Evolutionary conservation across 2,329 filamentous ascomycete genomes (phyloP).

Genomic region (Phialophora tarda): DNA sequence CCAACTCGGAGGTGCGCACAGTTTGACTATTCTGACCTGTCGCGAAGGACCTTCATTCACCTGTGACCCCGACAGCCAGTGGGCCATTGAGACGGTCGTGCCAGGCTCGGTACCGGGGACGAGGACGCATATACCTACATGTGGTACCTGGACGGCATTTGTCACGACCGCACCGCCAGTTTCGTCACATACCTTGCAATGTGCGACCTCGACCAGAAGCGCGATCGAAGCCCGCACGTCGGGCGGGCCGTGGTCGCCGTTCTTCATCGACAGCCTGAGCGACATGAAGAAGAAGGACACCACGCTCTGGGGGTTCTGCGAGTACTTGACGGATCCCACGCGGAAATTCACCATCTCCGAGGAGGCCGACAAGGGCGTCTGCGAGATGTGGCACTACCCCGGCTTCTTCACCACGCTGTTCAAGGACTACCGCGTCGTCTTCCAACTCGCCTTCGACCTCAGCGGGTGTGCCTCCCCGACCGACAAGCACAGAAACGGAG

Average conservation of each 20-base stretch:
- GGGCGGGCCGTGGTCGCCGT: not conserved
- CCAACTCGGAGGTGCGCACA: not conserved
- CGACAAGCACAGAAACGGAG: constrained; percentile 5
- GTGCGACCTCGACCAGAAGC: not conserved
- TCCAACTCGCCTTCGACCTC: constrained; percentile 7
- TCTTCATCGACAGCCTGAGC: not conserved
- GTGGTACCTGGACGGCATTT: not conserved
- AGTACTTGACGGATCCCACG: not conserved
- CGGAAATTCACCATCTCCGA: not conserved
- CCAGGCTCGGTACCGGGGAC: not conserved
- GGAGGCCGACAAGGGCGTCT: not conserved
- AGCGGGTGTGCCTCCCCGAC: not conserved
- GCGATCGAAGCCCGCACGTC: not conserved
- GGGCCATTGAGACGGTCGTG: not conserved
- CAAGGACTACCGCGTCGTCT: not conserved
- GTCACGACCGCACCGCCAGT: not conserved
- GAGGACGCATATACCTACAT: not conserved
- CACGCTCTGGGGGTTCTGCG: not conserved
- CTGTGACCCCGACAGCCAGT: too few species aligned
- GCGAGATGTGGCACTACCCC: not conserved
- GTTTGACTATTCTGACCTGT: not conserved
- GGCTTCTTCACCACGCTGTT: not conserved
- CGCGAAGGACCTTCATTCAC: too few species aligned
- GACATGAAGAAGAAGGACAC: not conserved
- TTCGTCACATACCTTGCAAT: not conserved